Conservation (phyloP, 1,284 basidiomycete genomes). For the Cutaneotrichosporon dermatis region DNA sequence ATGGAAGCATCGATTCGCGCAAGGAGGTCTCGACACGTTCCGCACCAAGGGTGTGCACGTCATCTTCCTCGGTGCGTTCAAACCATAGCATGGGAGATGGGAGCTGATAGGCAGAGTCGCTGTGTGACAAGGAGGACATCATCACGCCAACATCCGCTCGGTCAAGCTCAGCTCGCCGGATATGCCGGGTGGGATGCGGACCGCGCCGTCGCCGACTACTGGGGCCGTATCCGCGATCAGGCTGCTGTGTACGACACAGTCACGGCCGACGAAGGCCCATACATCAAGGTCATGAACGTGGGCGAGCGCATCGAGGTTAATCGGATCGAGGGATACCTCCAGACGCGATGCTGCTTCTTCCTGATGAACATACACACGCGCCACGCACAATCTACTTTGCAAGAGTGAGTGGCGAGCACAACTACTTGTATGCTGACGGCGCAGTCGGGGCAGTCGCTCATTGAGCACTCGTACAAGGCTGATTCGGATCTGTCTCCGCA, state of each 20-base stretch:
- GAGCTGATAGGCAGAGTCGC: slow-evolving; percentile 54
- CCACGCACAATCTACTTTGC: slow-evolving; percentile 88
- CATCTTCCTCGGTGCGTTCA: slow-evolving; percentile 73
- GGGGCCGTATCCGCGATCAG: slow-evolving; percentile 78
- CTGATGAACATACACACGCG: slow-evolving; percentile 97
- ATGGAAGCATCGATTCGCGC: slow-evolving; percentile 68
- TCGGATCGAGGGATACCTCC: slow-evolving; percentile 57
- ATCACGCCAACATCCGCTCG: slow-evolving; percentile 91
- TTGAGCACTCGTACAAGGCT: slow-evolving; percentile 98
- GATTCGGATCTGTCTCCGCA: slow-evolving; percentile 90
- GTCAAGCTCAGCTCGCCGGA: slow-evolving; percentile 98
- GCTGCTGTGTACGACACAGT: slow-evolving; percentile 73
- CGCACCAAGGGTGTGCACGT: slow-evolving; percentile 80
- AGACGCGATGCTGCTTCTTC: slow-evolving; percentile 72
- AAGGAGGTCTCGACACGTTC: slow-evolving; percentile 75
- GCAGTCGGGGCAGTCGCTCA: slow-evolving; percentile 84
- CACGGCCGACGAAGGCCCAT: slow-evolving; percentile 66
- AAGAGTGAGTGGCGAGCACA: slow-evolving; percentile 56
- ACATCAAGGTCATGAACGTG: slow-evolving; percentile 94
- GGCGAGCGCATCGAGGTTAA: slow-evolving; percentile 91
- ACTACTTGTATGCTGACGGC: too few relatives aligned
- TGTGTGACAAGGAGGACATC: slow-evolving; percentile 84
- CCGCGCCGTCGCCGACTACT: slow-evolving; percentile 86
- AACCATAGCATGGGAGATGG: too few relatives aligned
- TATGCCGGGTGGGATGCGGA: slow-evolving; percentile 91